These are phyloP conservation scores for Ceratocystis eucalypticola DNA, from an alignment of 2,329 filamentous ascomycete species.

Conservation along the genomic window DNA sequence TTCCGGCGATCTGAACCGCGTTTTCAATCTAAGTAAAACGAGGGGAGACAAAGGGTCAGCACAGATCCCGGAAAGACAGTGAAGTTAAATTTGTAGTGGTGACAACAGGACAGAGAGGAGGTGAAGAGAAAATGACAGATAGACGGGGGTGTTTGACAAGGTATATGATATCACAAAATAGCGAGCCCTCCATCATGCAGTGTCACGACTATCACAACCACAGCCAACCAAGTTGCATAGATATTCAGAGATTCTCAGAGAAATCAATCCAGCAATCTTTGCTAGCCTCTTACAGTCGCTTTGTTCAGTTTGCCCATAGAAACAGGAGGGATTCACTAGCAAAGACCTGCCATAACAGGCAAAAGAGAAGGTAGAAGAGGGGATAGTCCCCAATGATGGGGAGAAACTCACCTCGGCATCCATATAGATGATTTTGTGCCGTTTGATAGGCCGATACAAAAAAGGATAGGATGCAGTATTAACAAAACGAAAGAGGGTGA, in stretches of 20 bases:
- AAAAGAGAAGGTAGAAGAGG: neutral
- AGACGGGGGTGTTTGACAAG: neutral
- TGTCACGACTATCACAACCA: neutral
- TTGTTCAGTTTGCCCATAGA: no score
- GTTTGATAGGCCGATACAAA: neutral
- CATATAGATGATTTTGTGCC: slow-evolving; percentile 16
- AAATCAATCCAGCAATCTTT: neutral
- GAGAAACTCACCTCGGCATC: slow-evolving; percentile 17
- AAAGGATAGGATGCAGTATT: neutral
- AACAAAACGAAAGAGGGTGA: neutral
- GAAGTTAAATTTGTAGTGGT: neutral
- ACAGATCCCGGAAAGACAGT: no score
- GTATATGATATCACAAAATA: neutral
- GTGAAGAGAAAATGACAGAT: neutral
- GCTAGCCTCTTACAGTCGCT: neutral
- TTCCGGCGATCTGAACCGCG: slow-evolving; percentile 88
- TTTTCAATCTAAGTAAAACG: slow-evolving; percentile 57
- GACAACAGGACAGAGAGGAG: neutral
- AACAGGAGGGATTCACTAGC: no score
- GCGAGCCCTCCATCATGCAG: neutral
- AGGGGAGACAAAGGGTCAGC: no score
- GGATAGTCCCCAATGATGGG: neutral
- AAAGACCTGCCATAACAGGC: no score
- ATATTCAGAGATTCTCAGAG: no score
- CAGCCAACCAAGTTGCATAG: no score